Base-by-base conservation (phyloP, 441 rosid genomes). In the Mallotus japonicus region DNA sequence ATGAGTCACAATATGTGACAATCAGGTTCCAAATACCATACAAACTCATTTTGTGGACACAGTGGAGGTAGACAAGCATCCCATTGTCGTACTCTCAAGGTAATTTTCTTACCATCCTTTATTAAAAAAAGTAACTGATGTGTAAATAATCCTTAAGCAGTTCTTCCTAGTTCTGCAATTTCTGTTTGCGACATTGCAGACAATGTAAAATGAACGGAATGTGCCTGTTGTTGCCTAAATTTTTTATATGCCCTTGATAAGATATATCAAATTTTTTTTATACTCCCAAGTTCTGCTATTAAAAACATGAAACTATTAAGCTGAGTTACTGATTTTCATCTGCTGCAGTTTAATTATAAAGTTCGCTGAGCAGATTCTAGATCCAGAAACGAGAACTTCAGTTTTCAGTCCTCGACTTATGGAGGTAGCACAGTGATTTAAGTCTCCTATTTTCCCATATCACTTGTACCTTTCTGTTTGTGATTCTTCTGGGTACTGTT, bases 351-450 rank as follows among this genome's bases (percentile, higher is more conserved):
- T 95, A 71, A 86, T 95, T 74, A 82, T 95, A 70, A 89, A 82
- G 68, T 95, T 95, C 80, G 87, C 97, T 15, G 93, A 88, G 78
- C 96, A 88, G 81, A 85, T 96, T 82, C 78, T 91, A 75, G 87
- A 88, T 85, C 90, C 92, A 56, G 85, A 87, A 81, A 79, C 77
- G 79, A 87, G 97, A 86, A 77, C 86, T n/a, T 83, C 84, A 7
- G 75, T 89, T 83, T 95, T 95, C 83, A 95, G 99, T 84, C 98
- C 99, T 82, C 96, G 99, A 66, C 95, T 95, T 69, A 89, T 93
- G 98, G 97, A 95, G 97, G 99, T 95, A 84, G 70, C 11, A 16
- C 50, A 69, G 56, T 37, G 40, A 40, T 76, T 65, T 57, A 47
- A 24, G 22, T 65, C 42, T 75, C 32, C 42, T 71, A 73, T 71